A percentile compares a stretch with the other conserved stretches of the same genome.
These are phyloP conservation scores for Karstenula rhodostoma DNA, from an alignment of 2,329 filamentous ascomycete genomes.

Conservation along the genomic window DNA sequence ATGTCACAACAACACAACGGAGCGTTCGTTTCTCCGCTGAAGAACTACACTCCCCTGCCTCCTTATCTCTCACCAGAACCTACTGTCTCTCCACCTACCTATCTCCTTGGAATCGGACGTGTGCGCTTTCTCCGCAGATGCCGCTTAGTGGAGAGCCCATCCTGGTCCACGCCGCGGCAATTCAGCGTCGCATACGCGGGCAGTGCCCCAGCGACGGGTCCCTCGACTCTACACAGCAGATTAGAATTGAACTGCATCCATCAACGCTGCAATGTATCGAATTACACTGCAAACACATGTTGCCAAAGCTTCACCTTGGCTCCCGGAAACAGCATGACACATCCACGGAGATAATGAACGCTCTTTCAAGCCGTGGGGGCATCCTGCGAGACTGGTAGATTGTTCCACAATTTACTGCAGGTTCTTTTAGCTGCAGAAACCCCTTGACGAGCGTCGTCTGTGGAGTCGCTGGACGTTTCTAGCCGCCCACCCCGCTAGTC, in stretches of 20 bases:
- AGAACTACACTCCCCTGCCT: conserved; percentile 3
- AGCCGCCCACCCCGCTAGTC: conserved; percentile 26
- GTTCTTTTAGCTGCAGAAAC: conserved; percentile 1
- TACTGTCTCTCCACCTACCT: background rate
- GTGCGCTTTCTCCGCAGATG: background rate
- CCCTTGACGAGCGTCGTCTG: background rate
- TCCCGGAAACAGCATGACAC: background rate
- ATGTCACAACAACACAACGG: conserved; percentile 6
- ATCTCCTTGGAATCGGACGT: background rate
- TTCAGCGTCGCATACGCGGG: background rate
- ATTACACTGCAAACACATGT: background rate
- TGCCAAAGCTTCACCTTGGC: background rate
- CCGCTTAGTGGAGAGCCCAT: background rate
- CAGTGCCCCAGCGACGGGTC: background rate
- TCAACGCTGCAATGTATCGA: too few relatives aligned
- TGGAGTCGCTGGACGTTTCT: conserved; percentile 1
- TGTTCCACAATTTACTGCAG: conserved; percentile 8
- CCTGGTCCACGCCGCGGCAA: background rate
- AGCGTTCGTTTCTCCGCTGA: conserved; percentile 14
- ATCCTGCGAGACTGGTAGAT: background rate
- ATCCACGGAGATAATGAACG: conserved; percentile 7
- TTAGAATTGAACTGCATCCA: background rate
- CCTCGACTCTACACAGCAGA: background rate
- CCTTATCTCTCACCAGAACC: conserved; percentile 5
- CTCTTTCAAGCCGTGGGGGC: conserved; percentile 1